Evolutionary conservation across 1,284 basidiomycete species (phyloP).

Genomic region (Tylopilus sp.): DNA sequence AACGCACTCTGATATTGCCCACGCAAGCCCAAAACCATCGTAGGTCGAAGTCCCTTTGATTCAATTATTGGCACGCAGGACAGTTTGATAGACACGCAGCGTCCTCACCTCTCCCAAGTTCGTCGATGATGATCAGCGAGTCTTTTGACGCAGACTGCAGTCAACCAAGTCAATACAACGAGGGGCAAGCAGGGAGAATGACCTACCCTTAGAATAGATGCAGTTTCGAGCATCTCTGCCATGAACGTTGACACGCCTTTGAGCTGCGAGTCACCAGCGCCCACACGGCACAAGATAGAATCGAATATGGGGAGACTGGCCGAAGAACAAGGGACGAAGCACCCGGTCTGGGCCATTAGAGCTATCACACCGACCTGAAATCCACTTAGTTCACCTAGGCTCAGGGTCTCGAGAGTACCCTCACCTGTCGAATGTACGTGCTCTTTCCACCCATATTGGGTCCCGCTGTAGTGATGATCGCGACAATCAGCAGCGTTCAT

Average conservation of each 20-base stretch:
- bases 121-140: conserved; percentile 97
- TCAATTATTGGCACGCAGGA: not conserved
- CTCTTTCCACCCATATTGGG: conserved; percentile 98
- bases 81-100: not conserved
- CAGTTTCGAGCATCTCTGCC: conserved; percentile 99
- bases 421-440: conserved; percentile 82
- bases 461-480: conserved; percentile 54
- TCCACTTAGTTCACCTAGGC: conserved; percentile 3
- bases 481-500: conserved; percentile 2
- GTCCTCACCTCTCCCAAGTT: conserved; percentile 81
- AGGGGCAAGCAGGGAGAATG: conserved; percentile 15
- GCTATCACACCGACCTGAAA: conserved; percentile 85
- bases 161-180: not conserved
- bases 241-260: conserved; percentile 99
- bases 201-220: conserved; percentile 85
- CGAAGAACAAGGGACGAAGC: conserved; percentile 90
- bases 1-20: conserved; percentile 96
- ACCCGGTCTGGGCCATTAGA: conserved; percentile 93
- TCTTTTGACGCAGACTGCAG: conserved; percentile 83
- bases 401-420: not conserved
- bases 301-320: conserved; percentile 93
- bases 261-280: conserved; percentile 95
- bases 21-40: conserved; percentile 97
- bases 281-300: conserved; percentile 93
- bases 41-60: conserved; percentile 88